Conservation (phyloP, 495 filamentous ascomycete species). For the Trichoderma virens region DNA sequence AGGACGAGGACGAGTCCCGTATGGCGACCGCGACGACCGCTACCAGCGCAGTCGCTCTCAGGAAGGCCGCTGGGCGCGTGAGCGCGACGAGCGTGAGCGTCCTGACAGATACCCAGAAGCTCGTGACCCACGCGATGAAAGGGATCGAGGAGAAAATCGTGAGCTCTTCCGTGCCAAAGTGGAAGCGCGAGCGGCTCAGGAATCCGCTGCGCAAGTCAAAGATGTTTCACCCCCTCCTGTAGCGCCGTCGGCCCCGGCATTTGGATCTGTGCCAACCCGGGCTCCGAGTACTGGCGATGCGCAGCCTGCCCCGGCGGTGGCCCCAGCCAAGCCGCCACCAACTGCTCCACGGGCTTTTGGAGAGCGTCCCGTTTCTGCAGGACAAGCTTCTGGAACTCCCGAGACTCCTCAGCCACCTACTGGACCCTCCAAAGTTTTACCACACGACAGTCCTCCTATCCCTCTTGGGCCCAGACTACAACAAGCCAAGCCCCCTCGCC, state of each 20-base stretch:
- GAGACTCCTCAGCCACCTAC: conserved; percentile 33
- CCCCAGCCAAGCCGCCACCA: conserved; percentile 31
- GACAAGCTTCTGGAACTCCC: conserved; percentile 14
- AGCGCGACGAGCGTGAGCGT: conserved; percentile 42
- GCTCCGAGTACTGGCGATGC: conserved; percentile 22
- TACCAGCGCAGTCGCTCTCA: conserved; percentile 60
- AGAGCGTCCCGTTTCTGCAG: conserved; percentile 34
- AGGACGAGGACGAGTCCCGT: conserved; percentile 47
- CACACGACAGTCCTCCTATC: conserved; percentile 46
- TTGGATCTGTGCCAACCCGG: conserved; percentile 55
- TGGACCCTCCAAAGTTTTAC: conserved; percentile 40
- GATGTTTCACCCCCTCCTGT: conserved; percentile 63
- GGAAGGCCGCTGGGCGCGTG: conserved; percentile 51
- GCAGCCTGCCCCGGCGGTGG: not conserved
- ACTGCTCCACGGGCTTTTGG: conserved; percentile 43
- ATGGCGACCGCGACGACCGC: conserved; percentile 52
- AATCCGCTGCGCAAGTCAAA: conserved; percentile 33
- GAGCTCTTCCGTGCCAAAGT: conserved; percentile 35
- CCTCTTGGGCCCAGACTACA: conserved; percentile 54
- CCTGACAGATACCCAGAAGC: conserved; percentile 35
- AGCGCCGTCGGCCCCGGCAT: conserved; percentile 73
- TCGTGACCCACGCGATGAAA: conserved; percentile 48
- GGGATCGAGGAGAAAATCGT: conserved; percentile 48
- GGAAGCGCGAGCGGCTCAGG: conserved; percentile 35
- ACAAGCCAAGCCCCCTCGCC: conserved; percentile 26